Evolutionary conservation across 2,329 filamentous ascomycete species (phyloP).

Genomic region (Neonectria hederae): DNA sequence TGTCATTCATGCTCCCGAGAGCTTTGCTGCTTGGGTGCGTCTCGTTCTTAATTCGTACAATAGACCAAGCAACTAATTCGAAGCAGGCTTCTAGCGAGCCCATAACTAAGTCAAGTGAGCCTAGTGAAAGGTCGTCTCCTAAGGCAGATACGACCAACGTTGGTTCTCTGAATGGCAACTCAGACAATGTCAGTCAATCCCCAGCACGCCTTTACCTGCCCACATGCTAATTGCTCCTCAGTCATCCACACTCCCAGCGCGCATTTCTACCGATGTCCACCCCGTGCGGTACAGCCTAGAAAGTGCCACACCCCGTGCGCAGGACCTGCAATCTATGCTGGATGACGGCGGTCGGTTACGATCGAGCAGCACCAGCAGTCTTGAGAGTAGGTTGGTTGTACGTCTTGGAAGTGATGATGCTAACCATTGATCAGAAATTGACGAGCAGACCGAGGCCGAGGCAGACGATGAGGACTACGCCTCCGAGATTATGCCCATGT

Average conservation of each 20-base stretch:
- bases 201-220: neutral
- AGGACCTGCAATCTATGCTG: conserved; percentile 80
- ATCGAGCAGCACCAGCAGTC: conserved; percentile 75
- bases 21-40: conserved; percentile 81
- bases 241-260: conserved; percentile 55
- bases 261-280: conserved; percentile 79
- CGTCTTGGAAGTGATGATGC: neutral
- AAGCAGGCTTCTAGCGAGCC: conserved; percentile 55
- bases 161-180: conserved; percentile 31
- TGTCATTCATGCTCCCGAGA: conserved; percentile 89
- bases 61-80: neutral
- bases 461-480: conserved; percentile 63
- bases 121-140: conserved; percentile 50
- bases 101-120: conserved; percentile 47
- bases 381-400: conserved; percentile 70
- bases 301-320: conserved; percentile 80
- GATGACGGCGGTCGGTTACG: conserved; percentile 64
- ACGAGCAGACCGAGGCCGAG: conserved; percentile 62
- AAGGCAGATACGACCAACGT: conserved; percentile 50
- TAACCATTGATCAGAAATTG: conserved; percentile 59
- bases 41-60: neutral
- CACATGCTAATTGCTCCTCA: conserved; percentile 22
- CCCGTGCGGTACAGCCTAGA: conserved; percentile 73
- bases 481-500: conserved; percentile 53
- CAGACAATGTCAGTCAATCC: conserved; percentile 37